Evolutionary conservation across 2,329 filamentous ascomycete species (phyloP), one percentile per base, ranked within the genome.

Genomic region (Ascochyta fabae): DNA sequence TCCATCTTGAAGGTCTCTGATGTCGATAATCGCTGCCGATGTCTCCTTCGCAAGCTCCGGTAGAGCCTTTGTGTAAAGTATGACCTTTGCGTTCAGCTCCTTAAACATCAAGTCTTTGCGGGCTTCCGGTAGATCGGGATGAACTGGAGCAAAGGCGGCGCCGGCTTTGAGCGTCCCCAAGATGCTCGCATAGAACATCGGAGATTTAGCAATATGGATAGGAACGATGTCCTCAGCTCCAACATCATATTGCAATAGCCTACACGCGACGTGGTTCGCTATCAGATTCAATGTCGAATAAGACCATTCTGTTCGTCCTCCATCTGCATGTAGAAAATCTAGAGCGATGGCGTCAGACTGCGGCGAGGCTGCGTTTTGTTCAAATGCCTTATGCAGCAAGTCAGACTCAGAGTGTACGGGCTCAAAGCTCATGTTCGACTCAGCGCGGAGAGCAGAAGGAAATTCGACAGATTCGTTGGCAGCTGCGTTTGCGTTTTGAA

Each of bases 151-250:
- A 46, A 76, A 77, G 1, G 75, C 74, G 15, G 68, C 74, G 8
- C 75, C 75, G 23, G 73, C 71, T 60, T 77, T 77, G n/a, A 77
- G 64, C n/a, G 76, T 58, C 26, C 73, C 75, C 1, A 77, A 58
- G n/a, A 77, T 66, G 47, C 69, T 72, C 19, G 71, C 71, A 53
- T 77, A 77, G 40, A 70, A 77, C 15, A 66, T 38, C 1, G 73
- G 72, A 35, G 65, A 63, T 49, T 77, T 77, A 3, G 51, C 7
- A 13, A 76, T 69, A 31, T 72, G 68, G n/a, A 77, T 59, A 1
- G 74, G 73, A 6, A 77, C 49, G 7, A 76, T 66, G 16, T 76
- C 71, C 39, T 75, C 73, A 4, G 58, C 52, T 9, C 43, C 31
- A n/a, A 72, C 46, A 3, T 58, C 61, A n/a, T 50, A 45, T 16